phyloP scores from a whole-genome alignment of 441 rosid genomes.

The Syzygium malaccense region DNA sequence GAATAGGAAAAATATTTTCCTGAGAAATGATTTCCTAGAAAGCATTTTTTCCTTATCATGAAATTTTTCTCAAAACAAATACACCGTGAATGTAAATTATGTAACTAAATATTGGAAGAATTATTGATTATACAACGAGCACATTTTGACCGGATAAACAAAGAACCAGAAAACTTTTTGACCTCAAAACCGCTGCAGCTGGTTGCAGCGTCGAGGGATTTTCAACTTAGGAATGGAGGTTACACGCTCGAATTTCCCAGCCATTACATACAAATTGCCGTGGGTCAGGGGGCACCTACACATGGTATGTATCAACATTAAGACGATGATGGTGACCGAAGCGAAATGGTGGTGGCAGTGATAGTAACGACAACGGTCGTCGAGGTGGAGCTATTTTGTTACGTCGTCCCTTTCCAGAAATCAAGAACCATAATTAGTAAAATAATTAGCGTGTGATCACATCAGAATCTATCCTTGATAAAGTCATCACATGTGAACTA shows the following conservation, averaged over 20 bases:
- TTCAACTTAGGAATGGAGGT: background rate
- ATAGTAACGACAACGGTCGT: background rate
- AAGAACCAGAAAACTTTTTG: background rate
- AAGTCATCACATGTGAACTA: background rate
- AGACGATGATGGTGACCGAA: background rate
- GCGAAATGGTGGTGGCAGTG: background rate
- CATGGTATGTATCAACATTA: rapidly evolving
- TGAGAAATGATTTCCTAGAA: too few species aligned
- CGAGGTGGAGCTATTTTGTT: background rate
- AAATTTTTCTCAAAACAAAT: too few species aligned
- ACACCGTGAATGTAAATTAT: too few species aligned
- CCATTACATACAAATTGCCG: background rate
- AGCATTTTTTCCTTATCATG: too few species aligned
- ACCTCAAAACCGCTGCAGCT: too few species aligned
- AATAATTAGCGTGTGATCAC: background rate
- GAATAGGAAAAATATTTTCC: too few species aligned
- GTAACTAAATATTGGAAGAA: background rate
- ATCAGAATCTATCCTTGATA: background rate
- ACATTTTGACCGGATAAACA: background rate
- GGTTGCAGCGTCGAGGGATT: background rate
- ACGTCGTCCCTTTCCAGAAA: background rate
- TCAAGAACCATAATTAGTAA: background rate
- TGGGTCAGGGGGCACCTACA: background rate
- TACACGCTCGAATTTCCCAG: background rate
- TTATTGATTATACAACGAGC: too few species aligned